A percentile compares a stretch with the other conserved stretches of the same genome.
Evolutionary conservation across 768 basidiomycete genomes (phyloP).

Genomic region (Leucogyrophana mollusca): DNA sequence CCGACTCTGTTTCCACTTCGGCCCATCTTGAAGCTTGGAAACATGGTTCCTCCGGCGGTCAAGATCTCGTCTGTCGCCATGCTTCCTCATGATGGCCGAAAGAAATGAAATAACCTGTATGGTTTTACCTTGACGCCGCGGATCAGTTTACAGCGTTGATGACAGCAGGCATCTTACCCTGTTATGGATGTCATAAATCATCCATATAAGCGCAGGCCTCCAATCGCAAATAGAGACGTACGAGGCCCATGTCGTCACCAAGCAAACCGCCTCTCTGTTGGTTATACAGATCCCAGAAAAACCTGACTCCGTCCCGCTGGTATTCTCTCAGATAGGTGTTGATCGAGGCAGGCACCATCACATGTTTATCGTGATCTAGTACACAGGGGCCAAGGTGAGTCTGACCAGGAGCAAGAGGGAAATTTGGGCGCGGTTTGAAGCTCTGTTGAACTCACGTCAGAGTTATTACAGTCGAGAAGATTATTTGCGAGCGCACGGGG

Average conservation of each 20-base stretch:
- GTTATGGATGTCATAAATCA: background rate
- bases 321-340: slow-evolving; percentile 90
- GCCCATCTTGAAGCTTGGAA: slow-evolving; percentile 59
- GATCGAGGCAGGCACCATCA: slow-evolving; percentile 64
- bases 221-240: slow-evolving; percentile 28
- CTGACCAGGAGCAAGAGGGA: slow-evolving; percentile 47
- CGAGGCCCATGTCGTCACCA: slow-evolving; percentile 95
- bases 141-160: no score
- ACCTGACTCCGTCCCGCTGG: slow-evolving; percentile 82
- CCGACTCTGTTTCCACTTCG: slow-evolving; percentile 50
- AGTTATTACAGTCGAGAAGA: background rate
- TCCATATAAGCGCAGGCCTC: slow-evolving; percentile 1
- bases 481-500: slow-evolving; percentile 24
- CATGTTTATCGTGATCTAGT: slow-evolving; percentile 44
- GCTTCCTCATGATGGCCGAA: slow-evolving; percentile 88
- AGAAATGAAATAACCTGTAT: slow-evolving; percentile 91
- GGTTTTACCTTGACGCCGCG: slow-evolving; percentile 68
- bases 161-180: no score
- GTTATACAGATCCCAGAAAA: slow-evolving; percentile 74
- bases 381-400: slow-evolving; percentile 42
- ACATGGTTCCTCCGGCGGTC: slow-evolving; percentile 66
- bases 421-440: slow-evolving; percentile 51
- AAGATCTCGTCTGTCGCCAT: slow-evolving; percentile 61
- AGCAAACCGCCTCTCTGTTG: slow-evolving; percentile 75
- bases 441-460: slow-evolving; percentile 23